A percentile compares a stretch with the other conserved stretches of the same genome.
Conservation (phyloP, 2,329 filamentous ascomycete genomes). For the Fusarium nelsonii region DNA sequence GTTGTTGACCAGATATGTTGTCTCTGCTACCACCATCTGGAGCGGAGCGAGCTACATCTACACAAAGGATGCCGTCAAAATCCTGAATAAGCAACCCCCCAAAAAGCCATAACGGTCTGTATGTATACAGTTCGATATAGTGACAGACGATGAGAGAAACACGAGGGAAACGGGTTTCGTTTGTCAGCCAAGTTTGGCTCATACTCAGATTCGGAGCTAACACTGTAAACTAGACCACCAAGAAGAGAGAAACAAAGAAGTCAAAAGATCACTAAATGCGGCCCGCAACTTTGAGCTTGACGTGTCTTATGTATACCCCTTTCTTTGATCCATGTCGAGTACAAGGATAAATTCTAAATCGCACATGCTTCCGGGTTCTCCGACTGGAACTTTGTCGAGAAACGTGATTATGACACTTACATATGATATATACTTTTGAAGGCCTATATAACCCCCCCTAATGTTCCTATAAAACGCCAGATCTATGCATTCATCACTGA, state of each 20-base stretch:
- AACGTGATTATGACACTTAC: conserved; percentile 7
- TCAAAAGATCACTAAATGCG: neutral
- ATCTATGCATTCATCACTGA: conserved; percentile 8
- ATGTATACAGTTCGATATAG: neutral
- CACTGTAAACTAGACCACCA: neutral
- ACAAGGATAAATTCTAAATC: conserved; percentile 21
- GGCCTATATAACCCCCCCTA: neutral
- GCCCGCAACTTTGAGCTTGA: conserved; percentile 30
- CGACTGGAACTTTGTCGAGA: neutral
- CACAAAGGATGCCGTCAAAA: conserved; percentile 91
- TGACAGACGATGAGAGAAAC: conserved; percentile 7
- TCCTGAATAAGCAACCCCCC: conserved; percentile 64
- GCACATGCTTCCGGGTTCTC: neutral
- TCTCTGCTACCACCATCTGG: conserved; percentile 91
- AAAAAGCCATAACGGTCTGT: conserved; percentile 34
- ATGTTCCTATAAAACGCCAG: conserved; percentile 16
- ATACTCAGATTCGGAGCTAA: neutral
- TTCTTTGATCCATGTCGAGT: neutral
- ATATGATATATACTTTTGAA: conserved; percentile 6
- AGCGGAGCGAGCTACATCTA: conserved; percentile 93
- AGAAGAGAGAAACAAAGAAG: neutral
- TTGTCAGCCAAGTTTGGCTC: conserved; percentile 7
- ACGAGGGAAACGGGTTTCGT: neutral
- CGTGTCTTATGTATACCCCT: conserved; percentile 23
- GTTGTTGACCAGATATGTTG: conserved; percentile 73